Conservation (phyloP, 495 filamentous ascomycete genomes). For the Emericellopsis terricola region DNA sequence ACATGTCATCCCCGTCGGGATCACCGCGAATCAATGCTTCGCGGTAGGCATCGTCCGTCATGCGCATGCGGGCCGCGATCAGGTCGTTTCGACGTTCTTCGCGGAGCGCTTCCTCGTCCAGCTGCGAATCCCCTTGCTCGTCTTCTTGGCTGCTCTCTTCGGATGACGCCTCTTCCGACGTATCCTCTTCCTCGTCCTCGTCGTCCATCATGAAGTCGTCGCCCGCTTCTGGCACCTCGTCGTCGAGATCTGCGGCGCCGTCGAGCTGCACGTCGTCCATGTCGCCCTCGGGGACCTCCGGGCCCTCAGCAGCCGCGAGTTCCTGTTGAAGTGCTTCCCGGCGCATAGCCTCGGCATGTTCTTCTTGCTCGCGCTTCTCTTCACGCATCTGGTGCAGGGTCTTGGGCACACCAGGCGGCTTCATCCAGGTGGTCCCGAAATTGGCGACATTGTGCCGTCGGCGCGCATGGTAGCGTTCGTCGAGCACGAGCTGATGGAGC, state of each 20-base stretch:
- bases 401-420: slow-evolving; percentile 56
- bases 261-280: slow-evolving; percentile 19
- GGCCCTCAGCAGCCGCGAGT: slow-evolving; percentile 35
- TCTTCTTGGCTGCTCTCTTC: slow-evolving; percentile 13
- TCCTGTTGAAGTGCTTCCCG: slow-evolving; percentile 52
- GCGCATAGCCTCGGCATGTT: slow-evolving; percentile 50
- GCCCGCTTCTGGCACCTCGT: slow-evolving; percentile 45
- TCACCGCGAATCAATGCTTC: slow-evolving; percentile 30
- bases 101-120: neutral
- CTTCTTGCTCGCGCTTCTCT: slow-evolving; percentile 61
- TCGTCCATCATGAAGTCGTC: slow-evolving; percentile 13
- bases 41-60: slow-evolving; percentile 22
- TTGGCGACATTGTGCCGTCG: slow-evolving; percentile 55
- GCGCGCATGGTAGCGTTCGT: slow-evolving; percentile 47
- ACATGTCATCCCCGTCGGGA: slow-evolving; percentile 12
- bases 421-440: slow-evolving; percentile 64
- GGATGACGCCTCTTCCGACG: slow-evolving; percentile 13
- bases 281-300: slow-evolving; percentile 12
- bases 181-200: slow-evolving; percentile 23
- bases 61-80: slow-evolving; percentile 14
- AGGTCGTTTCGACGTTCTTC: slow-evolving; percentile 2
- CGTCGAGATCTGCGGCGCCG: slow-evolving; percentile 37
- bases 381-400: slow-evolving; percentile 61
- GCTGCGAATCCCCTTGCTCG: slow-evolving; percentile 10
- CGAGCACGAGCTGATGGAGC: slow-evolving; percentile 43